Conservation (phyloP, 345 rosid genomes). For the Arabis alpina region DNA sequence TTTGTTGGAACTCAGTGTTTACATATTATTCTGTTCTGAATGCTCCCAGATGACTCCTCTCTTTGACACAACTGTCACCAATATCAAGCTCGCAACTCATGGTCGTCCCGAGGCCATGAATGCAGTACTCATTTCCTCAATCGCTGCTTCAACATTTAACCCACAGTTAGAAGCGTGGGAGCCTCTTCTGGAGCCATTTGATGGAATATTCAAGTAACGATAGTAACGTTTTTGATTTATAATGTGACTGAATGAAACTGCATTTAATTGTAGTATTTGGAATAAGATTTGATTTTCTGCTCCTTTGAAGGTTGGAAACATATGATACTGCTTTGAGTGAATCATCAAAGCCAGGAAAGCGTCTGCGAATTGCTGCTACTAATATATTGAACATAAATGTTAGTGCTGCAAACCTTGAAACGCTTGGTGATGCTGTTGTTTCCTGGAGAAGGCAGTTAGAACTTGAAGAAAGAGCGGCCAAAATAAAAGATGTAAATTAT, state of each 20-base stretch:
- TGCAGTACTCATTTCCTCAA: conserved; percentile 87
- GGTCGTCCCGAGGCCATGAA: conserved; percentile 93
- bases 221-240: conserved; percentile 35
- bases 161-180: conserved; percentile 98
- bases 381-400: conserved; percentile 81
- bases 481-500: conserved; percentile 68
- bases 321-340: conserved; percentile 65
- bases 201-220: conserved; percentile 94
- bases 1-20: conserved; percentile 20
- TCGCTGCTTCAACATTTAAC: conserved; percentile 95
- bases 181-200: conserved; percentile 97
- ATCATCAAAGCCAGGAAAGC: conserved; percentile 73
- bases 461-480: conserved; percentile 82
- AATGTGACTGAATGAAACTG: conserved; percentile 11
- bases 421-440: conserved; percentile 67
- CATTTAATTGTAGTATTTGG: conserved; percentile 22
- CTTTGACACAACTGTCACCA: conserved; percentile 82
- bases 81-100: conserved; percentile 95
- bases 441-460: conserved; percentile 95
- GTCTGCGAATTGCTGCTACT: conserved; percentile 82
- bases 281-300: conserved; percentile 31
- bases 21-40: conserved; percentile 25
- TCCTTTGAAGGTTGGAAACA: conserved; percentile 80
- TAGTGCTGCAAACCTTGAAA: conserved; percentile 88
- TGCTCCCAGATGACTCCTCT: conserved; percentile 88